phyloP scores from a whole-genome alignment of 2,329 filamentous ascomycete genomes.

The Fusarium sp. region DNA sequence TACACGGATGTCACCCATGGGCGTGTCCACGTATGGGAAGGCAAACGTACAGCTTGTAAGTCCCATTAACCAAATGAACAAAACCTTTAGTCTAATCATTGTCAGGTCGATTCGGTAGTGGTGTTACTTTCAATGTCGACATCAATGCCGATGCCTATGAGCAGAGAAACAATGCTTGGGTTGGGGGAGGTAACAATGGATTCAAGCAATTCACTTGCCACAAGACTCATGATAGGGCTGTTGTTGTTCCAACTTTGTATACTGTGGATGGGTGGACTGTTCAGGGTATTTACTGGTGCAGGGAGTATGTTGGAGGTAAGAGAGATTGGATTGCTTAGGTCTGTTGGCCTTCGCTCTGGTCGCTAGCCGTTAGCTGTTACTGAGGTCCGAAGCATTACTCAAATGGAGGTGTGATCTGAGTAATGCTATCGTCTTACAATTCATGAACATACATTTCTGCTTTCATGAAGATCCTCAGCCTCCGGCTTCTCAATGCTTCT shows the following conservation, averaged over 20 bases:
- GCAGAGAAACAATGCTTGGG: background rate
- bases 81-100: fast-evolving
- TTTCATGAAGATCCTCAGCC: too few relatives aligned
- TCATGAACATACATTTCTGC: too few relatives aligned
- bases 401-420: too few relatives aligned
- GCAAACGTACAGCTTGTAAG: background rate
- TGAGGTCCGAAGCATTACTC: too few relatives aligned
- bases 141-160: background rate
- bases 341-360: background rate
- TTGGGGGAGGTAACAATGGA: background rate
- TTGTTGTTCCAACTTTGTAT: background rate
- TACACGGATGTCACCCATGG: background rate
- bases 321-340: background rate
- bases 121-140: background rate
- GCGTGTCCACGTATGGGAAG: background rate
- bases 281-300: background rate
- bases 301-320: fast-evolving
- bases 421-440: too few relatives aligned
- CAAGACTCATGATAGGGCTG: background rate
- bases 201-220: background rate
- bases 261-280: background rate
- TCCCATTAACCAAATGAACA: fast-evolving
- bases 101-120: background rate
- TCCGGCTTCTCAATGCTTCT: too few relatives aligned
- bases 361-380: fast-evolving